phyloP scores from a whole-genome alignment of 208 protist genomes.

The Trypanosoma rangeli region DNA sequence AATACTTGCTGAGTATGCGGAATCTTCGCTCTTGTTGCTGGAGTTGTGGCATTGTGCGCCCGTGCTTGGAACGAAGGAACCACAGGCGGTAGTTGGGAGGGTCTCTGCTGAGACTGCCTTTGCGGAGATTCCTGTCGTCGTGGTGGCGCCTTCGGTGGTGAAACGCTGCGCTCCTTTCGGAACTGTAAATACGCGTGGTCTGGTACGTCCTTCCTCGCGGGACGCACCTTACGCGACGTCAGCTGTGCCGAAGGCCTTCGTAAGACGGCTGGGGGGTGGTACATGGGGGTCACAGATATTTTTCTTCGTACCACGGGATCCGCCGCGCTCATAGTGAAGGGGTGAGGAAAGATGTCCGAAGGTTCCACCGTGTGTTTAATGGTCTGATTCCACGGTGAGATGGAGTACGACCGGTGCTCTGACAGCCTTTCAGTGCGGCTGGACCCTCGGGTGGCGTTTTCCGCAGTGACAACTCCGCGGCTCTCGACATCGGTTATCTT shows the following conservation, averaged over 20 bases:
- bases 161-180: not conserved
- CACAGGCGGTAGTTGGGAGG: conserved; percentile 10
- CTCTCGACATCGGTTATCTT: not conserved
- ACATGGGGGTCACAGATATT: conserved; percentile 6
- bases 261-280: not conserved
- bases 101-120: not conserved
- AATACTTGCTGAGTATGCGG: not conserved
- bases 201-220: not conserved
- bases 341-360: conserved; percentile 74
- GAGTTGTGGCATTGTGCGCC: not conserved
- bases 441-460: not conserved
- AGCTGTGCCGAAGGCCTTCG: not conserved
- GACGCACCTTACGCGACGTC: not conserved
- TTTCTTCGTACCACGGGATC: conserved; percentile 7
- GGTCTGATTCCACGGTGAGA: not conserved
- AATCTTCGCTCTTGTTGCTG: not conserved
- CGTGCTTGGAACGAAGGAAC: not conserved
- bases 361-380: conserved; percentile 15
- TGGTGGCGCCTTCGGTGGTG: not conserved
- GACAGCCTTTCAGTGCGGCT: not conserved
- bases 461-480: not conserved
- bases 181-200: conserved; percentile 1
- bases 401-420: not conserved
- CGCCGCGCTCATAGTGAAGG: conserved; percentile 39
- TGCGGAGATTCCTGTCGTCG: not conserved